phyloP scores from a whole-genome alignment of 257 asterid species.

The Prunella vulgaris region DNA sequence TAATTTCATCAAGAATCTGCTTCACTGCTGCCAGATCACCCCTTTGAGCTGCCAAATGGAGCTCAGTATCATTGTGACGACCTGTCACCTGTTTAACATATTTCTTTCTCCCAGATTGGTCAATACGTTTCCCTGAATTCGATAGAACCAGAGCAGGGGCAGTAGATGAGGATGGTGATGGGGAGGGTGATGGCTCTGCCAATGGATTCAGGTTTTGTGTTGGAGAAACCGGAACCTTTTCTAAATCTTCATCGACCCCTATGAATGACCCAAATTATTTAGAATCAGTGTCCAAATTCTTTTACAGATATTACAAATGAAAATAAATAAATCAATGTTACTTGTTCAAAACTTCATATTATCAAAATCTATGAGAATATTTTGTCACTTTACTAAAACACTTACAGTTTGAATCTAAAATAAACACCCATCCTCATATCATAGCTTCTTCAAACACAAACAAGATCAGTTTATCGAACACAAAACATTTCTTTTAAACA shows the following conservation, averaged over 20 bases:
- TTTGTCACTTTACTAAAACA: background rate
- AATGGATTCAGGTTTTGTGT: constrained; percentile 23
- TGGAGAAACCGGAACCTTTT: constrained; percentile 24
- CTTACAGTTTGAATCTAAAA: background rate
- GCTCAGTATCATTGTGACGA: constrained; percentile 57
- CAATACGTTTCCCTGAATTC: constrained; percentile 50
- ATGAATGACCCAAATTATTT: constrained; percentile 12
- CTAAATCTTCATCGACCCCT: constrained; percentile 29
- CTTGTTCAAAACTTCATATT: background rate
- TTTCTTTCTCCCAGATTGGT: constrained; percentile 44
- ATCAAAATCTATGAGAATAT: background rate
- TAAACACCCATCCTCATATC: background rate
- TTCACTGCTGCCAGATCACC: constrained; percentile 59
- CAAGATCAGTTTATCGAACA: constrained; percentile 1
- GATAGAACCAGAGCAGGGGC: constrained; percentile 50
- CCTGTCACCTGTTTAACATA: constrained; percentile 64
- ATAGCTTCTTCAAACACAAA: constrained; percentile 5
- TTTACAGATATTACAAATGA: background rate
- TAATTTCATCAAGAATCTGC: constrained; percentile 49
- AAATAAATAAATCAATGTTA: background rate
- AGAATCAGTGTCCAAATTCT: background rate
- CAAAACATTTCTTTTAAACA: too few relatives aligned
- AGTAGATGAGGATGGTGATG: constrained; percentile 48
- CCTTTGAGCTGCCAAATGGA: constrained; percentile 60
- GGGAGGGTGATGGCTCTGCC: constrained; percentile 35